Conservation (phyloP, 768 basidiomycete genomes). For the Lactarius trivialis region DNA sequence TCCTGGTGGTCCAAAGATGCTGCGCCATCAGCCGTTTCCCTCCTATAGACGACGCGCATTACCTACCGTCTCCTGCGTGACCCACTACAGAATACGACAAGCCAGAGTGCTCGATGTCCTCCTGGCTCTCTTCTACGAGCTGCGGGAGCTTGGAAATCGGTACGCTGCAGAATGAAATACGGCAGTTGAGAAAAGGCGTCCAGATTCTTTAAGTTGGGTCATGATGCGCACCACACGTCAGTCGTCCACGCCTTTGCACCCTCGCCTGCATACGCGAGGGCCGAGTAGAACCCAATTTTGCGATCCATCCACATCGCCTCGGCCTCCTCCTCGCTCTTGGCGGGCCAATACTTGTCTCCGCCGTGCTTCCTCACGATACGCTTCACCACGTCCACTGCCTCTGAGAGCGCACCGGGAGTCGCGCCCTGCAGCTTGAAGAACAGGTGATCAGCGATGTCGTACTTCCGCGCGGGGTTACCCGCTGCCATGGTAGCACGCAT, state of each 20-base stretch:
- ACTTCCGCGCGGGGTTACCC: slow-evolving; percentile 34
- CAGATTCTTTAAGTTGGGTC: too few relatives aligned
- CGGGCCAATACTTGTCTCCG: slow-evolving; percentile 60
- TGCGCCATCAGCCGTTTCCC: not conserved
- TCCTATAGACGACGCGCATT: slow-evolving; percentile 22
- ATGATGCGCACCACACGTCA: slow-evolving; percentile 57
- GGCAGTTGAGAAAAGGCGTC: too few relatives aligned
- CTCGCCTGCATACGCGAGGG: slow-evolving; percentile 45
- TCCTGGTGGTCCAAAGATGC: slow-evolving; percentile 25
- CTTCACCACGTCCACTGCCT: slow-evolving; percentile 54
- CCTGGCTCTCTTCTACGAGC: slow-evolving; percentile 61
- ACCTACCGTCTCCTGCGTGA: slow-evolving; percentile 67
- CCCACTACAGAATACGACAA: slow-evolving; percentile 63
- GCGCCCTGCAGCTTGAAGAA: slow-evolving; percentile 88
- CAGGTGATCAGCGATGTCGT: slow-evolving; percentile 46
- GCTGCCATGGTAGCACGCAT: slow-evolving; percentile 56
- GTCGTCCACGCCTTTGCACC: slow-evolving; percentile 61
- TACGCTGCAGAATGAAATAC: slow-evolving; percentile 33
- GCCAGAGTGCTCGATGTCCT: slow-evolving; percentile 53
- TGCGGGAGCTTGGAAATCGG: slow-evolving; percentile 60
- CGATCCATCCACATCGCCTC: slow-evolving; percentile 66
- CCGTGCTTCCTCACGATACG: slow-evolving; percentile 57
- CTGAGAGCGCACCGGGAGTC: slow-evolving; percentile 48
- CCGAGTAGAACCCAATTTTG: slow-evolving; percentile 57
- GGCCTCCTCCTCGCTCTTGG: slow-evolving; percentile 58